Percentiles rank a stretch among this genome's conserved stretches.
Evolutionary conservation across 345 rosid genomes (phyloP).

Genomic region (Schrenkiella parvula): DNA sequence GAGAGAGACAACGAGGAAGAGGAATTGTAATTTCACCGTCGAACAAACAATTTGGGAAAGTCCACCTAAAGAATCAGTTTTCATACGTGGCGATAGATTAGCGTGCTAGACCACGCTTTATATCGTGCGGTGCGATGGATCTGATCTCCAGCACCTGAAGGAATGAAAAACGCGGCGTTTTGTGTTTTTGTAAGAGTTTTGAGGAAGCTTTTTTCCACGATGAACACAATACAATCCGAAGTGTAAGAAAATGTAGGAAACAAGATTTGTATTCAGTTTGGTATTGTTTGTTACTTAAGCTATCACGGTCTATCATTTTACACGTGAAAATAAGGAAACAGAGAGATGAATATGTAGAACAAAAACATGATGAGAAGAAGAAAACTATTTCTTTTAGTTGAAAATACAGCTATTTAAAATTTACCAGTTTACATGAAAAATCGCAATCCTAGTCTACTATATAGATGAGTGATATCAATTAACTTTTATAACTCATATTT

Average conservation of each 20-base stretch:
- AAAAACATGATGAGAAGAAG: background rate
- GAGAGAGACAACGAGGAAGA: background rate
- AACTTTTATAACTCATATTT: background rate
- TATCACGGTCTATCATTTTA: background rate
- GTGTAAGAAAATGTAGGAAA: background rate
- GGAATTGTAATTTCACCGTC: background rate
- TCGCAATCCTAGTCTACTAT: background rate
- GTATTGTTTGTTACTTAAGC: background rate
- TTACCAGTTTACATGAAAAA: background rate
- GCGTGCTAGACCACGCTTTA: background rate
- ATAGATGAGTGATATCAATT: accelerated
- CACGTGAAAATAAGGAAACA: background rate
- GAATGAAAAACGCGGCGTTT: constrained; percentile 16
- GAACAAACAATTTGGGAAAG: background rate
- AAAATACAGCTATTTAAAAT: background rate
- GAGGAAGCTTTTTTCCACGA: background rate
- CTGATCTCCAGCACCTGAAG: background rate
- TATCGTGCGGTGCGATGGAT: constrained; percentile 11
- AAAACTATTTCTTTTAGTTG: background rate
- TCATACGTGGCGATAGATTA: background rate
- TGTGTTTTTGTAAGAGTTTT: background rate
- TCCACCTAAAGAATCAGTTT: background rate
- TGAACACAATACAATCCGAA: background rate
- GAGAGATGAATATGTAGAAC: background rate
- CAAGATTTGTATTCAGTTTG: background rate